Evolutionary conservation across 23 red algal species (phyloP).

Genomic region (Cyanidioschyzon merolae): DNA sequence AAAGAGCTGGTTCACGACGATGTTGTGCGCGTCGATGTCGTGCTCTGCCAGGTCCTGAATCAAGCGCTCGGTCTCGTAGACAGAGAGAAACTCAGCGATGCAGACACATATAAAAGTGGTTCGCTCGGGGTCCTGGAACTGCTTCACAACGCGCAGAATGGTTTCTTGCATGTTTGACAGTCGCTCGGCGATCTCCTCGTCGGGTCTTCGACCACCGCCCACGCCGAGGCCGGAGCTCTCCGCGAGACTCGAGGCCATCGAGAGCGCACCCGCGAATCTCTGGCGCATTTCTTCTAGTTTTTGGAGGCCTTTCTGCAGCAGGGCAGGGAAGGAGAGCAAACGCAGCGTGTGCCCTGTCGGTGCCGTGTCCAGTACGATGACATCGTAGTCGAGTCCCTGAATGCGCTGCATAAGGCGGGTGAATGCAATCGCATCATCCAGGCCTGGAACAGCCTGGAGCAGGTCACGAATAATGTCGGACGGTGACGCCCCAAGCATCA

Average conservation of each 20-base stretch:
- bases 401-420: slow-evolving; percentile 61
- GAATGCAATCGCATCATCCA: slow-evolving; percentile 93
- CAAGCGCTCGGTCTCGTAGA: slow-evolving; percentile 97
- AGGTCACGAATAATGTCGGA: slow-evolving; percentile 58
- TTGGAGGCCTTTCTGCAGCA: slow-evolving; percentile 52
- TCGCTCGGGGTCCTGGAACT: slow-evolving; percentile 62
- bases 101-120: slow-evolving; percentile 86
- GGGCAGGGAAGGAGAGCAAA: slow-evolving; percentile 64
- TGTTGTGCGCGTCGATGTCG: slow-evolving; percentile 81
- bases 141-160: slow-evolving; percentile 47
- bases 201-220: neutral
- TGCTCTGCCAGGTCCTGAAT: slow-evolving; percentile 81
- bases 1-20: slow-evolving; percentile 94
- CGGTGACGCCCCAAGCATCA: slow-evolving; percentile 19
- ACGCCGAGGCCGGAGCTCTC: slow-evolving; percentile 26
- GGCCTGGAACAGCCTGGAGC: slow-evolving; percentile 60
- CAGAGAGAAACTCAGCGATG: slow-evolving; percentile 95
- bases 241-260: slow-evolving; percentile 40
- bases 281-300: slow-evolving; percentile 45
- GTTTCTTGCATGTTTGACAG: slow-evolving; percentile 29
- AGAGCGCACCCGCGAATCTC: slow-evolving; percentile 35
- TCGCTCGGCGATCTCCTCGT: slow-evolving; percentile 36
- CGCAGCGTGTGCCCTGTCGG: slow-evolving; percentile 91
- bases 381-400: slow-evolving; percentile 52
- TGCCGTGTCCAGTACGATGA: slow-evolving; percentile 84